phyloP scores from a whole-genome alignment of 768 basidiomycete genomes.

The Psilocybe tampanensis region DNA sequence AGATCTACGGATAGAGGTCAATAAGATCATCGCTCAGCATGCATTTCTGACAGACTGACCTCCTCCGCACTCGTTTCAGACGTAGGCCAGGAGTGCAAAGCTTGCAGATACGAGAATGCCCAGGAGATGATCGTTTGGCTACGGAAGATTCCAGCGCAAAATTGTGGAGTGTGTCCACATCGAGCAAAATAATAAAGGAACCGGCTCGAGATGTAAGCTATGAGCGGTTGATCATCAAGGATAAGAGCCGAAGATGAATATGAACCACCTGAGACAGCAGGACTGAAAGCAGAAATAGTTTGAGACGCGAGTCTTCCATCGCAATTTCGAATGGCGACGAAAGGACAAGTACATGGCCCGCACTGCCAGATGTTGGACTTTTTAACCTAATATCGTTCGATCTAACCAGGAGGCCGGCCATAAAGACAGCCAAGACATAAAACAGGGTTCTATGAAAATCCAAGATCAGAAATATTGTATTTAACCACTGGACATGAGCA shows the following conservation, averaged over 20 bases:
- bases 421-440: conserved; percentile 34
- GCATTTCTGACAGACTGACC: conserved; percentile 1
- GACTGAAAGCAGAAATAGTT: conserved; percentile 23
- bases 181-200: conserved; percentile 19
- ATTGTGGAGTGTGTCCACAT: conserved; percentile 16
- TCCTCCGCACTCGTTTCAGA: conserved; percentile 15
- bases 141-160: conserved; percentile 13
- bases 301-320: conserved; percentile 45
- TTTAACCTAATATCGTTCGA: conserved; percentile 29
- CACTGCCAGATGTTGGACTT: conserved; percentile 17
- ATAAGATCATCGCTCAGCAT: neutral
- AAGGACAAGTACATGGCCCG: conserved; percentile 26
- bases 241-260: neutral
- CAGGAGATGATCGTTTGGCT: conserved; percentile 14
- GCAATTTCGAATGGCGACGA: conserved; percentile 46
- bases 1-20: conserved; percentile 9
- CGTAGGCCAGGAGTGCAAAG: conserved; percentile 15
- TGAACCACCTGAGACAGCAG: conserved; percentile 19
- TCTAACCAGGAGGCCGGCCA: conserved; percentile 42
- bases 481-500: conserved; percentile 6
- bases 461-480: neutral
- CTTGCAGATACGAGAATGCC: conserved; percentile 15
- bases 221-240: neutral
- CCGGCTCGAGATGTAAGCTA: conserved; percentile 17
- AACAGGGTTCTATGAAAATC: conserved; percentile 23